Evolutionary conservation across 1,139 yeast species (phyloP).

Genomic region (Magnusiomyces sp.): DNA sequence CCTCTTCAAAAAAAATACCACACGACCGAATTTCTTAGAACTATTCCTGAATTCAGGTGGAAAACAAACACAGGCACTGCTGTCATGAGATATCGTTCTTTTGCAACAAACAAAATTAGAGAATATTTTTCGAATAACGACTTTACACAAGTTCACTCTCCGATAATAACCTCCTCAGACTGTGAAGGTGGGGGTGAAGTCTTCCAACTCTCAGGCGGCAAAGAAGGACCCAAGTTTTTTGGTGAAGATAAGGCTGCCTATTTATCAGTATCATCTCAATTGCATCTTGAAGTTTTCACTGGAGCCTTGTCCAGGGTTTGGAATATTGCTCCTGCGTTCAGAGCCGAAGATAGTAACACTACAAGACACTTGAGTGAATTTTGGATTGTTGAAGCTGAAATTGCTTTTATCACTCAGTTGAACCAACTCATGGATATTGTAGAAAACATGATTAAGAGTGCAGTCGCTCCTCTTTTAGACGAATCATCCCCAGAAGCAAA

Average conservation of each 20-base stretch:
- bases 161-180: slow-evolving; percentile 78
- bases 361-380: slow-evolving; percentile 88
- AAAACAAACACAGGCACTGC: slow-evolving; percentile 59
- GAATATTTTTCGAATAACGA: slow-evolving; percentile 46
- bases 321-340: slow-evolving; percentile 84
- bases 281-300: slow-evolving; percentile 78
- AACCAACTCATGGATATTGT: slow-evolving; percentile 55
- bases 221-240: slow-evolving; percentile 42
- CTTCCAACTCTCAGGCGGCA: slow-evolving; percentile 42
- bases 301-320: slow-evolving; percentile 74
- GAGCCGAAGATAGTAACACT: slow-evolving; percentile 91
- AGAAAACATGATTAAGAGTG: slow-evolving; percentile 57
- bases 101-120: slow-evolving; percentile 46
- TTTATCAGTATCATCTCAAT: slow-evolving; percentile 84
- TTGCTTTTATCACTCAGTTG: slow-evolving; percentile 55
- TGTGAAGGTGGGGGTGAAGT: slow-evolving; percentile 98
- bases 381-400: slow-evolving; percentile 96
- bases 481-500: slow-evolving; percentile 32
- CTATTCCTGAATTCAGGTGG: slow-evolving; percentile 70
- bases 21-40: slow-evolving; percentile 55
- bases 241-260: slow-evolving; percentile 49
- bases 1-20: slow-evolving; percentile 81
- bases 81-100: slow-evolving; percentile 63
- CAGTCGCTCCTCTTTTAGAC: slow-evolving; percentile 36
- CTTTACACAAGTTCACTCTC: slow-evolving; percentile 74